A percentile compares a stretch with the other conserved stretches of the same genome.
Evolutionary conservation across 768 basidiomycete species (phyloP).

Genomic region (Calocybe cyanea): DNA sequence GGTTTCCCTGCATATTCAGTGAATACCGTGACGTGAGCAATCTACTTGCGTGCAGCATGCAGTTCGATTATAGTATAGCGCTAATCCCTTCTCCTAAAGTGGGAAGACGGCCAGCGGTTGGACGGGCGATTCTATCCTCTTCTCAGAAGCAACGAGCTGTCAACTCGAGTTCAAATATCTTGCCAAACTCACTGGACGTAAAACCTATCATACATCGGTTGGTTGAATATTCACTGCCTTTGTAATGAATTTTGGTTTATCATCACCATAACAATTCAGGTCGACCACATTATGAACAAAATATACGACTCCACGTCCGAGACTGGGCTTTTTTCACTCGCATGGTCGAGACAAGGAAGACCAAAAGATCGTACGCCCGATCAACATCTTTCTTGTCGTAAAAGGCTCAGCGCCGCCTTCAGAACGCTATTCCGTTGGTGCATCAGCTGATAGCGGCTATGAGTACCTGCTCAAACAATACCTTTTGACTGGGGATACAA

Average conservation of each 20-base stretch:
- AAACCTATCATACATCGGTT: conserved; percentile 40
- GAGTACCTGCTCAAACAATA: conserved; percentile 69
- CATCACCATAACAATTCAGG: conserved; percentile 21
- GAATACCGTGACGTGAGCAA: conserved; percentile 44
- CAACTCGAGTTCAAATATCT: conserved; percentile 80
- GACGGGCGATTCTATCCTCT: conserved; percentile 25
- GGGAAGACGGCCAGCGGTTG: conserved; percentile 28
- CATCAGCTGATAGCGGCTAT: conserved; percentile 59
- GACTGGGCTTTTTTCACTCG: conserved; percentile 32
- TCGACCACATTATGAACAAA: conserved; percentile 33
- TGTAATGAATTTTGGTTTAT: neutral
- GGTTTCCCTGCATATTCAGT: conserved; percentile 66
- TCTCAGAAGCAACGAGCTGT: conserved; percentile 44
- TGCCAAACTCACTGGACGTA: conserved; percentile 59
- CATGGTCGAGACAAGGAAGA: conserved; percentile 25
- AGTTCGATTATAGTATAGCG: too few relatives aligned
- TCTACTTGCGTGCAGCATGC: too few relatives aligned
- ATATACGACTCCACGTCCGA: conserved; percentile 27
- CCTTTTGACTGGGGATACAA: conserved; percentile 47
- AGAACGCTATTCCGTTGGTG: conserved; percentile 51
- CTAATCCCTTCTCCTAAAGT: conserved; percentile 12
- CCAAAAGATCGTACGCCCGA: conserved; percentile 22
- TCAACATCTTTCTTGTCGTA: neutral
- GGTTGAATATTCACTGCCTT: conserved; percentile 12
- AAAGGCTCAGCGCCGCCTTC: neutral